Evolutionary conservation across 1,139 yeast genomes (phyloP), one percentile per base, ranked within the genome.

Genomic region (Candida buenavistaensis): DNA sequence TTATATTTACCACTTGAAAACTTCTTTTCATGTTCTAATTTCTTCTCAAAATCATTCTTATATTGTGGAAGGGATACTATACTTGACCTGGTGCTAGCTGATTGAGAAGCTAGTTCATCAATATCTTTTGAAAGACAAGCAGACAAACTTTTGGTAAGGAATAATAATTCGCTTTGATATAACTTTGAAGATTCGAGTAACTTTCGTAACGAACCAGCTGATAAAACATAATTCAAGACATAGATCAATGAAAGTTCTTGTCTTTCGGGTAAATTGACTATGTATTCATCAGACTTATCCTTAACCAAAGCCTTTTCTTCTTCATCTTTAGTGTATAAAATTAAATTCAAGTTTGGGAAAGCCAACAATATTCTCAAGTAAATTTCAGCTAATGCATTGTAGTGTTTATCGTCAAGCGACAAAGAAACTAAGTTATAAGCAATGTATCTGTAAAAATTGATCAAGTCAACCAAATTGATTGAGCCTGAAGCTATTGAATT

Each of bases 211-310:
- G 48, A 51, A 2, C 46, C 38, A 12, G 57, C 35, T 14, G 50
- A 44, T 12, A 61, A 42, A 13, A 64, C 38, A 36, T 51, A 50
- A 37, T 64, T 64, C 13, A 66, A 34, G 1, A 62, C 38, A 33
- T 50, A 66, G 39, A 64, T 32, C 33, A 65, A 46, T 3, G 72
- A 54, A 8, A 65, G 51, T 37, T 67, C 72, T 32, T 60, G 67
- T 34, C 72, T 50, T 29, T 56, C 62, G 4, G 30, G 14, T n/a
- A 49, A 27, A 20, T 27, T 32, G 7, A 46, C 14, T 4, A 50
- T 37, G 14, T 29, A 35, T 10, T 38, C 37, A 10, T 40, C 42
- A 12, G 30, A 27, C 10, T 14, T 4, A 12, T 16, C 28, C 13
- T 28, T 36, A 6, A 21, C 26, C 5, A 22, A 4, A 14, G 8